A percentile compares a stretch with the other conserved stretches of the same genome.
These are phyloP conservation scores for Penicillium goetzii DNA, from an alignment of 495 filamentous ascomycete species.

Conservation along the genomic window DNA sequence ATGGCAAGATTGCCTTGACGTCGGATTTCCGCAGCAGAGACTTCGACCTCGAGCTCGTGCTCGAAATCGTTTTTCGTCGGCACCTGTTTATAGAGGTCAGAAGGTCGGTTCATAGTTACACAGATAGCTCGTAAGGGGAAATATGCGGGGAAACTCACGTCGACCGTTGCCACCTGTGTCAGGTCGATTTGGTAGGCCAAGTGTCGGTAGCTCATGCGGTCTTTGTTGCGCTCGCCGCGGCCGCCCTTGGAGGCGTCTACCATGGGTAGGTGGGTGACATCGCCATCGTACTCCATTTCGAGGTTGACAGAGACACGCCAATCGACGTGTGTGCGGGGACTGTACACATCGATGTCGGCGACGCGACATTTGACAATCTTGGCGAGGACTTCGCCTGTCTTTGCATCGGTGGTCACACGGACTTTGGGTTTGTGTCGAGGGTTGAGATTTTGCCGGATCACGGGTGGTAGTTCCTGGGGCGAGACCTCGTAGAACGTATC, in stretches of 20 bases:
- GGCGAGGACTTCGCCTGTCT: slow-evolving; percentile 69
- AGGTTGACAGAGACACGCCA: slow-evolving; percentile 89
- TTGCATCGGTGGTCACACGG: slow-evolving; percentile 76
- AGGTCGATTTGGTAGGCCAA: slow-evolving; percentile 84
- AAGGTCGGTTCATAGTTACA: slow-evolving; percentile 17
- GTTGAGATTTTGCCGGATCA: slow-evolving; percentile 59
- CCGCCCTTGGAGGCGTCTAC: slow-evolving; percentile 39
- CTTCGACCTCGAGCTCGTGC: slow-evolving; percentile 88
- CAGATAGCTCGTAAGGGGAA: slow-evolving; percentile 3
- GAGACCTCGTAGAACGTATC: slow-evolving; percentile 84
- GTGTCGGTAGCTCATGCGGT: slow-evolving; percentile 86
- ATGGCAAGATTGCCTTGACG: slow-evolving; percentile 68
- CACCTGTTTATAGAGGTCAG: slow-evolving; percentile 38
- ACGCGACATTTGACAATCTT: slow-evolving; percentile 88
- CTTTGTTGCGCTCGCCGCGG: slow-evolving; percentile 72
- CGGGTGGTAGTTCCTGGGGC: slow-evolving; percentile 55
- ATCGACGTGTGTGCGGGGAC: slow-evolving; percentile 72
- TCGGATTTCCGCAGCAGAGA: slow-evolving; percentile 66
- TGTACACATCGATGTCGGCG: slow-evolving; percentile 80
- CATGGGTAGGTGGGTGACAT: slow-evolving; percentile 55
- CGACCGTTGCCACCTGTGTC: slow-evolving; percentile 74
- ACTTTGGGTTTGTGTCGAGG: slow-evolving; percentile 67
- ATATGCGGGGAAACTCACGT: slow-evolving; percentile 51
- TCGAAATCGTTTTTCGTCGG: slow-evolving; percentile 62
- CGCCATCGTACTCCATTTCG: slow-evolving; percentile 83